Percentiles rank a stretch among this genome's conserved stretches.
Conservation (phyloP, 225 moss, liverwort and hornwort species). For the Bryum argenteum region DNA sequence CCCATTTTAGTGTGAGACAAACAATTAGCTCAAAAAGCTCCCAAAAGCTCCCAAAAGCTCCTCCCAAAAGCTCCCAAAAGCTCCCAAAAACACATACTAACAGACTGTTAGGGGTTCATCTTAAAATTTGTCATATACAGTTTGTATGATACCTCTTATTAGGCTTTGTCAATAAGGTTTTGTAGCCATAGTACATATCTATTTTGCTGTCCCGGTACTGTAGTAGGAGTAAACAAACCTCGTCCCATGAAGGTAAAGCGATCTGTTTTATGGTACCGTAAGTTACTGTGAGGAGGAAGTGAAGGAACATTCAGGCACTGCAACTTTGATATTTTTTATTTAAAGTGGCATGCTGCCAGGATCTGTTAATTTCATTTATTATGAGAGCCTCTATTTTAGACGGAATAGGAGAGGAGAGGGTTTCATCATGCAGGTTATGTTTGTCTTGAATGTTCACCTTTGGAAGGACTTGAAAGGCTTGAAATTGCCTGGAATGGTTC, state of each 20-base stretch:
- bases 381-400: slow-evolving; percentile 9
- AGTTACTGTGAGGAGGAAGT: neutral
- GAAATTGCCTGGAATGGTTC: no score
- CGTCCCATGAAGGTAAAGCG: slow-evolving; percentile 31
- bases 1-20: no score
- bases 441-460: slow-evolving; percentile 2
- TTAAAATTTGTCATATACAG: slow-evolving; percentile 31
- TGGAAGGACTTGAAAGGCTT: neutral
- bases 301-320: slow-evolving; percentile 30
- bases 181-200: slow-evolving; percentile 36
- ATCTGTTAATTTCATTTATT: slow-evolving; percentile 11
- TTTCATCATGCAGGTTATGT: neutral
- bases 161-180: slow-evolving; percentile 38
- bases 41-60: no score
- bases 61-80: no score
- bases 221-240: neutral
- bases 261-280: slow-evolving; percentile 16
- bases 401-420: slow-evolving; percentile 17
- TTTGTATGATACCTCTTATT: neutral
- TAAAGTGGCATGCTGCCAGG: slow-evolving; percentile 7
- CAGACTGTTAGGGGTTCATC: no score
- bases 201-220: slow-evolving; percentile 7
- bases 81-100: no score
- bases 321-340: slow-evolving; percentile 19
- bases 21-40: no score